Evolutionary conservation across 2,329 filamentous ascomycete species (phyloP), one percentile per base, ranked within the genome.

Genomic region (Diplocarpon mali): DNA sequence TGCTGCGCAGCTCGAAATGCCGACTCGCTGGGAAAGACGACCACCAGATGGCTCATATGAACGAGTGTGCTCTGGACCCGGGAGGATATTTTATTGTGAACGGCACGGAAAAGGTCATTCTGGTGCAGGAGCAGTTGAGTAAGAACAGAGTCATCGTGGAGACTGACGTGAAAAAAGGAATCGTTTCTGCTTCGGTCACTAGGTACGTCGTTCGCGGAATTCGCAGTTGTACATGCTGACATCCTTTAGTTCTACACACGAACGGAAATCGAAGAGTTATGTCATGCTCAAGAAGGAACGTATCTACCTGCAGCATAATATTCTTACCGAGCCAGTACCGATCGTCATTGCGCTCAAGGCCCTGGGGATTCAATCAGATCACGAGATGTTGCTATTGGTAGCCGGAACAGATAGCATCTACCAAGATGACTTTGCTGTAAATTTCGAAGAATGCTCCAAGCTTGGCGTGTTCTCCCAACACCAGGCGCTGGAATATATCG

Each of bases 61-160:
- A 94, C 59, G 92, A 98, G 67, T 98, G 92, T 59, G 87, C 92
- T 12, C 71, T 98, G 34, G 92, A 98, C 60, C 92, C 93, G 1
- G 92, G 92, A 51, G 92, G 92, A 42, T 98, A 98, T 64, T 98
- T 98, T 60, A 92, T 98, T 59, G 88, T 96, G 54, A 87, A 90
- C 57, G 92, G 92, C 38, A 95, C 93, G 15, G 92, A 98, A 64
- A 98, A 98, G 69, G 92, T 98, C 56, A 98, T 98, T 60, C 70
- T 98, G 35, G 93, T 98, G 12, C 92, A 98, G 65, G 93, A 98
- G 62, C 92, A 98, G 67, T 70, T 98, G 61, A 98, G 92, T 74
- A 98, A 98, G 75, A 98, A 98, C 66, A 80, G 92, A 69, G 85
- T 98, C 59, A 95, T 98, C 62, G 90, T 98, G 13, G 93, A 98